Evolutionary conservation across 441 rosid genomes (phyloP).

Genomic region (Adansonia madagascariensis): DNA sequence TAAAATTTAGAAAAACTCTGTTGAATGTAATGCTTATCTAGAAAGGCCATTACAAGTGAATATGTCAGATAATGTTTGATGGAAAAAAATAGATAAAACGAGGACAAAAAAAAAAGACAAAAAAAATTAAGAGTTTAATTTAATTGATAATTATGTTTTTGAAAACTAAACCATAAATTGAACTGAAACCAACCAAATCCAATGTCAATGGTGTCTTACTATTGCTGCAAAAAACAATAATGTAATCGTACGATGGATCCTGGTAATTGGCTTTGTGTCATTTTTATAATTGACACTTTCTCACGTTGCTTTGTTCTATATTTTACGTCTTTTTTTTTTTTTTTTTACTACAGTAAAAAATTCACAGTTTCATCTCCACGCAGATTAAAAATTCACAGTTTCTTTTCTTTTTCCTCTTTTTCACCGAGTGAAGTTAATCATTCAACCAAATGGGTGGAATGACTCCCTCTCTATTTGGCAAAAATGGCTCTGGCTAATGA

Average conservation of each 20-base stretch:
- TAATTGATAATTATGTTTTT: no score
- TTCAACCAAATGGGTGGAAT: not conserved
- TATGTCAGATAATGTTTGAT: not conserved
- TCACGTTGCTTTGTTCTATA: not conserved
- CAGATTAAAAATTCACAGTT: not conserved
- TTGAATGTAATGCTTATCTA: not conserved
- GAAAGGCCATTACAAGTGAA: not conserved
- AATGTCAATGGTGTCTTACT: slow-evolving; percentile 11
- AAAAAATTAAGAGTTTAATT: no score
- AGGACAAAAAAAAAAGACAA: no score
- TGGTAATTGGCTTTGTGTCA: not conserved
- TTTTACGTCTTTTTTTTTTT: not conserved
- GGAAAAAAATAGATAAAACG: not conserved
- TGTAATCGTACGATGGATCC: not conserved
- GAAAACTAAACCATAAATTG: not conserved
- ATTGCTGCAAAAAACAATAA: not conserved
- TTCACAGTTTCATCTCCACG: not conserved
- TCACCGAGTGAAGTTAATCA: not conserved
- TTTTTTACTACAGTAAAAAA: not conserved
- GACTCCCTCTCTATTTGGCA: not conserved
- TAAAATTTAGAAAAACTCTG: not conserved
- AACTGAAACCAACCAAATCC: not conserved
- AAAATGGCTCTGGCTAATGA: slow-evolving; percentile 18
- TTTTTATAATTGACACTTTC: not conserved
- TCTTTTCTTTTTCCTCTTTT: no score